A percentile compares a stretch with the other conserved stretches of the same genome.
These are phyloP conservation scores for Leishmania braziliensis DNA, from an alignment of 208 protist genomes.

Conservation along the genomic window DNA sequence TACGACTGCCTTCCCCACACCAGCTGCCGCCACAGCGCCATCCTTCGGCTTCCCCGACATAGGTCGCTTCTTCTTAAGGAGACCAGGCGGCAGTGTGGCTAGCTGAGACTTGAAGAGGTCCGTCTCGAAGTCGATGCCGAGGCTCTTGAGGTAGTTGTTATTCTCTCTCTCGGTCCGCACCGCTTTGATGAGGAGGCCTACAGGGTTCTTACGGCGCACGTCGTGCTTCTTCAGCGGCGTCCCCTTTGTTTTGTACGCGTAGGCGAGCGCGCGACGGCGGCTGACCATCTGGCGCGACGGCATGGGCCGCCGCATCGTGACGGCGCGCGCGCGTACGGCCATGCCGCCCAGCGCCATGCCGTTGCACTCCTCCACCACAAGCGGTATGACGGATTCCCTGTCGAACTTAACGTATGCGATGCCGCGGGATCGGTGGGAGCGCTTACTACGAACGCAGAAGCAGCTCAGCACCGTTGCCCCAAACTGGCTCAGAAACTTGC, in stretches of 20 bases:
- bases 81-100: conserved; percentile 31
- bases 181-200: conserved; percentile 71
- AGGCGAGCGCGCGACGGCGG: conserved; percentile 62
- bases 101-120: conserved; percentile 73
- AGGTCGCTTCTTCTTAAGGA: conserved; percentile 27
- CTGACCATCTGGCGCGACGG: conserved; percentile 64
- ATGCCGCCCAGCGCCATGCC: conserved; percentile 85
- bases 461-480: conserved; percentile 82
- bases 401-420: conserved; percentile 91
- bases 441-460: conserved; percentile 88
- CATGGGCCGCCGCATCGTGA: conserved; percentile 77
- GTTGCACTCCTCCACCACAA: conserved; percentile 86
- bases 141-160: conserved; percentile 67
- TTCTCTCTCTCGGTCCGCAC: conserved; percentile 70
- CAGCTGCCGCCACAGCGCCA: neutral
- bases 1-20: neutral
- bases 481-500: conserved; percentile 89
- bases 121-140: conserved; percentile 72
- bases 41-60: neutral
- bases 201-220: conserved; percentile 52
- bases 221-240: conserved; percentile 65
- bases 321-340: conserved; percentile 57
- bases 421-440: conserved; percentile 84
- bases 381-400: conserved; percentile 55
- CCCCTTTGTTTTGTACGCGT: conserved; percentile 69